Base-by-base conservation (phyloP, 345 rosid genomes). In the Pugionium cornutum region DNA sequence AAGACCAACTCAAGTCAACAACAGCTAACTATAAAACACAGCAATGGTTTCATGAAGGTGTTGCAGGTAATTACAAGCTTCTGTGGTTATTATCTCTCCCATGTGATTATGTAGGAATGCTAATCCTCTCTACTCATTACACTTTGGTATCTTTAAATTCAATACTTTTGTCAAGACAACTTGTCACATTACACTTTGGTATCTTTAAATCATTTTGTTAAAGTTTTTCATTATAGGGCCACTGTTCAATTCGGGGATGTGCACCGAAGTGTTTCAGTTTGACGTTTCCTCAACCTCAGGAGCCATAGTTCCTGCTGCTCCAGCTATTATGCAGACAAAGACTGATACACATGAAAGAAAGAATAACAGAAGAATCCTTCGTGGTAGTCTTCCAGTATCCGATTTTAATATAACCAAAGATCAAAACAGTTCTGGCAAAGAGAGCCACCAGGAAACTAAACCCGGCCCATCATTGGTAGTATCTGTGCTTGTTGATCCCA, bases 11-110 rank as follows among this genome's bases (percentile, higher is more conserved):
- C 66, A 91, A 80, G 82, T 76, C 96, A 33, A 73, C 80, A 59
- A 79, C 89, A 27, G 80, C 89, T 26, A 83, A 81, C 67, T 94
- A 98, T 55, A 87, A 79, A 71, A 82, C 89, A 81, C 96, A 95
- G 77, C 91, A 95, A 83, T 95, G 99, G 99, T 95, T 95, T 74
- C 89, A 80, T 53, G 97, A 95, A 86, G 99, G 98, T 46, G 83
- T 86, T 62, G 91, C 99, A 77, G 99, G 99, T 95, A 84, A 73
- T 62, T n/a, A 61, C 41, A 3, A 1, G 34, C 53, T 47, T 61
- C 40, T 67, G 6, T 46, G 48, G 29, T 47, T 61, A 41, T 28
- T 40, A 26, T 53, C 33, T 34, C 41, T 60, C 34, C 43, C 27
- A 47, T 66, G 49, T 58, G 36, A 18, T 43, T 51, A 51, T 52